phyloP scores from a whole-genome alignment of 768 basidiomycete genomes.

The Lactarius pseudohatsudake region DNA sequence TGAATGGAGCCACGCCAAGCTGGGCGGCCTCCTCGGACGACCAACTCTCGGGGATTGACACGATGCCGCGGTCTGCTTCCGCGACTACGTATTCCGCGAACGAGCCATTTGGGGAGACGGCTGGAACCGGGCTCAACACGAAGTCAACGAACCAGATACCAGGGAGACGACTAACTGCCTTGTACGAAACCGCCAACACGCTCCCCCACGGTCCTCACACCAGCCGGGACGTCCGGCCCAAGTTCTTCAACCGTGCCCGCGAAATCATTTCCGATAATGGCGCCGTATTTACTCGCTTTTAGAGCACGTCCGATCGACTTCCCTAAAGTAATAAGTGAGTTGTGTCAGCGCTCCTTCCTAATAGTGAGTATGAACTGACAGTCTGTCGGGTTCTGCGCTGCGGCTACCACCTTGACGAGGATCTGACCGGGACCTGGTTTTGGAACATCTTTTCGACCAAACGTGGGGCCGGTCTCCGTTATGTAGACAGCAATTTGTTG shows the following conservation, averaged over 20 bases:
- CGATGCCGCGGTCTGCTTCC: constrained; percentile 11
- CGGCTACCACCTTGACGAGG: constrained; percentile 20
- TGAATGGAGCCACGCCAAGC: constrained; percentile 24
- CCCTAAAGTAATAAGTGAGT: not conserved
- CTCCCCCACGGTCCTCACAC: constrained; percentile 27
- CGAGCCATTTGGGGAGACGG: constrained; percentile 12
- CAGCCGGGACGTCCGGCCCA: constrained; percentile 22
- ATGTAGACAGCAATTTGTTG: constrained; percentile 17
- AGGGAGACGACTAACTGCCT: constrained; percentile 9
- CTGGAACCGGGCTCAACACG: not conserved
- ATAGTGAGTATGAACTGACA: constrained; percentile 2
- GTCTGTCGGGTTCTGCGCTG: constrained; percentile 22
- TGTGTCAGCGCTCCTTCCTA: not conserved
- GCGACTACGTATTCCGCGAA: constrained; percentile 23
- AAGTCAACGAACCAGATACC: not conserved
- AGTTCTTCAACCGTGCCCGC: constrained; percentile 26
- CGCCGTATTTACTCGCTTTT: constrained; percentile 9
- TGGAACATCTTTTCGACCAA: constrained; percentile 15
- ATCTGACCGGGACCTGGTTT: constrained; percentile 16
- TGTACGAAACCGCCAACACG: constrained; percentile 19
- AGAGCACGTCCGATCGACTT: constrained; percentile 3
- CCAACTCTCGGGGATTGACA: constrained; percentile 22
- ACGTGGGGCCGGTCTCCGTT: constrained; percentile 3
- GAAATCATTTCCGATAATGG: constrained; percentile 25
- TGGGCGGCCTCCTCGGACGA: constrained; percentile 28